Evolutionary conservation across 345 rosid species (phyloP), one percentile per base, ranked within the genome.

Genomic region (Firmiana major): DNA sequence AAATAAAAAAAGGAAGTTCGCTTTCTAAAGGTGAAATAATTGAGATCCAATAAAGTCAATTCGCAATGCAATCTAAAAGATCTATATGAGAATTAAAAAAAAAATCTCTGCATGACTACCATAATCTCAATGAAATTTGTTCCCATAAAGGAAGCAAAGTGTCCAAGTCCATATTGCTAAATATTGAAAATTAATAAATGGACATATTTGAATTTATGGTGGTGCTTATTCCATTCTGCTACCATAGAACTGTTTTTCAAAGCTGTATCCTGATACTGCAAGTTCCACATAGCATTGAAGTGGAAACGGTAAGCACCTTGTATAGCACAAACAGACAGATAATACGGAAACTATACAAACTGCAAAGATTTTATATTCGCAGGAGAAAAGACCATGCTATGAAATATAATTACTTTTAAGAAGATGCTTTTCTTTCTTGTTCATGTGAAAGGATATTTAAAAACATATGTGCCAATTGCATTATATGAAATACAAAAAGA

Each of bases 391-490:
- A 65, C 10, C 17, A 42, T 17, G 22, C n/a, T 43, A 21, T 42
- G 31, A 67, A 67, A 67, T 40, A 22, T 22, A 67, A 67, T 66
- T 66, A n/a, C 71, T 67, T 22, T 13, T 24, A 26, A 53, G 26
- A 15, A 24, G 57, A 24, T 22, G 11, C 12, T 19, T 45, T 68
- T 40, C 58, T 66, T 24, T 68, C 12, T 12, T 11, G 72, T 7
- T 24, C 42, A 26, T 45, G 19, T 22, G 28, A 43, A 43, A 31
- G 42, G 22, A 28, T 26, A 69, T 28, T 69, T 70, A 70, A 48
- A 48, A 74, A 31, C 72, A 55, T 38, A 73, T n/a, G 28, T 59
- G 55, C 53, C 21, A 38, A 70, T 46, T 81, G 62, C 26, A 6
- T 19, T 43, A 34, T 40, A 15, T 28, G 22, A 22, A 10, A 67